Percentiles rank a stretch among this genome's conserved stretches.
phyloP scores from a whole-genome alignment of 495 filamentous ascomycete species.

The Xylaria bambusicola region DNA sequence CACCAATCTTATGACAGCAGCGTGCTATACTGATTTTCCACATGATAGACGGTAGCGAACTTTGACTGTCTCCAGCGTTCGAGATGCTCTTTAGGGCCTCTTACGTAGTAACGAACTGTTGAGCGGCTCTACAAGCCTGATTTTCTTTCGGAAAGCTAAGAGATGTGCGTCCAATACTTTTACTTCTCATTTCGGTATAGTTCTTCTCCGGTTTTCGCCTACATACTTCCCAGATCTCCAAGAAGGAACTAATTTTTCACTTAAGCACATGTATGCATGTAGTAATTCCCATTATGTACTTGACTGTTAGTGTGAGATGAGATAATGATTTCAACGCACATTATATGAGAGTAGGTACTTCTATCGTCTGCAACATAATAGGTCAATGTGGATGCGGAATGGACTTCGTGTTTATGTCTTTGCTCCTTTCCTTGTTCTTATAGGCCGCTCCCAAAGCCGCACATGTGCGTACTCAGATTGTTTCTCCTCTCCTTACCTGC shows the following conservation, averaged over 20 bases:
- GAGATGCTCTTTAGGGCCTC: neutral
- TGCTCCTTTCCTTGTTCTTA: no score
- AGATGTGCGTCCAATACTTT: neutral
- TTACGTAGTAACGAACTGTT: neutral
- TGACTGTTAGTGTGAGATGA: no score
- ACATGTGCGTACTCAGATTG: neutral
- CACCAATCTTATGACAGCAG: neutral
- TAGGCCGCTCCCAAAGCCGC: no score
- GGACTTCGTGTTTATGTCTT: no score
- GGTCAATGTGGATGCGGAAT: no score
- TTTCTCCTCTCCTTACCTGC: slow-evolving; percentile 9
- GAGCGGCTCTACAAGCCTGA: neutral
- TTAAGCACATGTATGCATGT: no score
- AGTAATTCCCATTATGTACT: no score
- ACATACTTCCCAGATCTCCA: neutral
- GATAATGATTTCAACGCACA: no score
- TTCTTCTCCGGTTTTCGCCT: neutral
- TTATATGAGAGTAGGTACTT: no score
- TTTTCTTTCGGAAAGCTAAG: neutral
- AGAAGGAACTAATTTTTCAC: neutral
- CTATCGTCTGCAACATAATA: no score
- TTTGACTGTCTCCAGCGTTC: neutral
- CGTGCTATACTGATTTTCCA: neutral
- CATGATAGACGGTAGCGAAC: neutral
- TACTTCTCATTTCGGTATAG: neutral